Conservation (phyloP, 2,329 filamentous ascomycete genomes). For the Aspergillus sp. region DNA sequence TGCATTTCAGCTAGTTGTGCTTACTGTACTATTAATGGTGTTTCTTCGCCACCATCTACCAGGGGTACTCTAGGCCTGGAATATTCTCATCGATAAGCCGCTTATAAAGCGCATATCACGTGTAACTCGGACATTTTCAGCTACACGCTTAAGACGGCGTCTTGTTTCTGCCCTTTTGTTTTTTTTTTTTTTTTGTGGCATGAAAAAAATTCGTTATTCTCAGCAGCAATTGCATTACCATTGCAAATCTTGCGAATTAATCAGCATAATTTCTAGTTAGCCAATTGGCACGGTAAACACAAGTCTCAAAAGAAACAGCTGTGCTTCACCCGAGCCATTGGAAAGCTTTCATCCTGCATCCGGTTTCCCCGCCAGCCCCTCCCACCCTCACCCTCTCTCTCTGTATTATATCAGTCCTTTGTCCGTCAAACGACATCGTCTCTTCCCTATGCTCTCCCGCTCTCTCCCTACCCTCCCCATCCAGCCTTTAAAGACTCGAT, state of each 20-base stretch:
- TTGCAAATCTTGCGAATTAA: background rate
- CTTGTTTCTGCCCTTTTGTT: background rate
- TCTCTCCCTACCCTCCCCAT: constrained; percentile 10
- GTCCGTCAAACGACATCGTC: background rate
- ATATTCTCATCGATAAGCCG: background rate
- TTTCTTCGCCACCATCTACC: background rate
- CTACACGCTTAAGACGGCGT: background rate
- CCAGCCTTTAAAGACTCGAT: constrained; percentile 13
- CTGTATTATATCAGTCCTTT: background rate
- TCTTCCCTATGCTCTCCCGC: constrained; percentile 17
- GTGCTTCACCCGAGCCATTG: background rate
- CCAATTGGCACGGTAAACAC: background rate
- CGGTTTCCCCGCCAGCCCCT: constrained; percentile 3
- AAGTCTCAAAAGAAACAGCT: background rate
- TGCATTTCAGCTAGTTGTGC: background rate
- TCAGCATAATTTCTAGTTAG: background rate
- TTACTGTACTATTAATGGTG: background rate
- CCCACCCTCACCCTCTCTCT: constrained; percentile 2
- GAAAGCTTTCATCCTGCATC: background rate
- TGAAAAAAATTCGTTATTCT: background rate
- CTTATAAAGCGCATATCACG: background rate
- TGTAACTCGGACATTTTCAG: background rate
- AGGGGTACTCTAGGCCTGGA: background rate
- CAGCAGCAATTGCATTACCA: background rate
- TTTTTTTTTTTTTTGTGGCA: background rate